Evolutionary conservation across 1,139 yeast genomes (phyloP), one percentile per base, ranked within the genome.

Genomic region (Kodamaea sp.): DNA sequence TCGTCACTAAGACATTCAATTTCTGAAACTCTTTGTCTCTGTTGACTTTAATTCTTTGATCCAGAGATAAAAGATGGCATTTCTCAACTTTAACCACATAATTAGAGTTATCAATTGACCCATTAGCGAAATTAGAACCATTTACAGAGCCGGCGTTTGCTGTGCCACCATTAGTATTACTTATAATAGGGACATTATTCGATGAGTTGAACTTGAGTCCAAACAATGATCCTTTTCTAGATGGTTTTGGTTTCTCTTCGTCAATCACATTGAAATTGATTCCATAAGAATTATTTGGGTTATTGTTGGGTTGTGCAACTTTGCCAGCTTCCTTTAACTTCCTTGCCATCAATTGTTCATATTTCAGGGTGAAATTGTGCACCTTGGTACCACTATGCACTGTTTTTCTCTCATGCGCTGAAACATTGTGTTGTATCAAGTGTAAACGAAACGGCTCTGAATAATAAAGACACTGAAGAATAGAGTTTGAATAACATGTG

Each of bases 401-500:
- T 11, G 61, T 49, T 47, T 72, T 75, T 23, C 62, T 57, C 10
- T 67, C 72, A 49, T 69, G 76, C 6, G 54, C 50, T 5, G 62
- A 54, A 9, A 46, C 45, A 27, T 61, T 62, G 45, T 71, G 72
- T 22, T 50, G 47, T 11, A 67, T 49, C 6, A 92, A 65, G 37
- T 75, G 73, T 24, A 70, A 65, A 35, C 97, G 73, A 52, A 92
- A 88, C 24, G 72, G 75, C 32, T 77, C 76, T 2, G 92, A 74
- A 59, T 84, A 83, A 65, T 78, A 92, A 20, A 92, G 73, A 51
- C 96, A 88, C 60, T 92, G 98, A 24, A 92, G 65, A 24, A 92
- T 84, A 7, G 96, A 88, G 55, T 92, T 92, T 61, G 96, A 88
- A 62, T 92, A 92, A 63, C 98, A 90, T 0, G 96, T 90, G 59